These are phyloP conservation scores for Diaporthe caulivora DNA, from an alignment of 2,329 filamentous ascomycete genomes.

Conservation along the genomic window DNA sequence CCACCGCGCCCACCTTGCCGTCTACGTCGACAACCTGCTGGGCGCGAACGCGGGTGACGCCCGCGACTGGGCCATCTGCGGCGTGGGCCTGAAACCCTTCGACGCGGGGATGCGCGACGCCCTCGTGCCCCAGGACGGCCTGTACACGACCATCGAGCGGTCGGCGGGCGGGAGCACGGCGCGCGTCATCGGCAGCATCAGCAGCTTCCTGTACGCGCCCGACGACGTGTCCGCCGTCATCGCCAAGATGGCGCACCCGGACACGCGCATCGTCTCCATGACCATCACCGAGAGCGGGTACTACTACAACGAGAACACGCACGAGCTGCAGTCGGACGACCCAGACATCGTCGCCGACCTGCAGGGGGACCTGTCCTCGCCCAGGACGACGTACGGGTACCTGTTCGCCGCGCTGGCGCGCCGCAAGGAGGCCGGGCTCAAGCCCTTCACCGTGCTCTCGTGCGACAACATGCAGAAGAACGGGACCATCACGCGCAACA, in stretches of 20 bases:
- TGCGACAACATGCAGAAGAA: constrained; percentile 71
- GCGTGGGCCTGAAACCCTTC: constrained; percentile 63
- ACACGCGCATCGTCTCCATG: constrained; percentile 66
- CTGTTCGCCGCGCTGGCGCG: constrained; percentile 63
- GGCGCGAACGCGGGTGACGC: constrained; percentile 57
- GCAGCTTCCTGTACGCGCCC: constrained; percentile 64
- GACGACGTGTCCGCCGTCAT: constrained; percentile 65
- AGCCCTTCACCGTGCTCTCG: constrained; percentile 66
- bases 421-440: constrained; percentile 59
- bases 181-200: constrained; percentile 64
- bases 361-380: constrained; percentile 55
- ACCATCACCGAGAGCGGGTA: constrained; percentile 69
- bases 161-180: constrained; percentile 62
- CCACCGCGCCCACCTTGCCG: constrained; percentile 65
- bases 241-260: constrained; percentile 66
- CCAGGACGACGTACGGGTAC: constrained; percentile 64
- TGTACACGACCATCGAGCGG: constrained; percentile 68
- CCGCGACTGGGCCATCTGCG: constrained; percentile 63
- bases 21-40: constrained; percentile 63
- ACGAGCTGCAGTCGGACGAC: constrained; percentile 61
- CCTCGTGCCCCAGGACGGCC: constrained; percentile 60
- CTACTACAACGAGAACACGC: constrained; percentile 70
- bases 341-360: constrained; percentile 64
- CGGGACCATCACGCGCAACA: constrained; percentile 63
- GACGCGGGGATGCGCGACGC: constrained; percentile 65